A percentile compares a stretch with the other conserved stretches of the same genome.
Evolutionary conservation across 208 protist genomes (phyloP).

Genomic region (Angomonas desouzai): DNA sequence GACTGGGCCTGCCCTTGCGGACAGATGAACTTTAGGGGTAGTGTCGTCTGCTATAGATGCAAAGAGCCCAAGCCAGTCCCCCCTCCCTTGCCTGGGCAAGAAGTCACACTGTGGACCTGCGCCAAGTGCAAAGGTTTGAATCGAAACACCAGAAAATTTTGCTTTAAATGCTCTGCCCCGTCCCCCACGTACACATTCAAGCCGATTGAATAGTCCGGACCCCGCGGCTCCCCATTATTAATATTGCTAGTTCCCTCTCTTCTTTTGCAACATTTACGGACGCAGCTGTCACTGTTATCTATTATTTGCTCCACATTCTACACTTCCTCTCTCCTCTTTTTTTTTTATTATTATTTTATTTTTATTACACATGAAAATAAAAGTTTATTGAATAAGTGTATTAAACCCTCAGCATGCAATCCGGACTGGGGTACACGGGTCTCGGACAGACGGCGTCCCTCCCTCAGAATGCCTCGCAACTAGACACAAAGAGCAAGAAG

Average conservation of each 20-base stretch:
- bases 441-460: not conserved
- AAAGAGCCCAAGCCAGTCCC: conserved; percentile 80
- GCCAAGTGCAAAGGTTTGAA: conserved; percentile 79
- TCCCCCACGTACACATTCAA: conserved; percentile 72
- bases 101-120: conserved; percentile 83
- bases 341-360: conserved; percentile 15
- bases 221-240: too few relatives aligned
- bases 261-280: not conserved
- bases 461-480: not conserved
- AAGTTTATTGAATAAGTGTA: not conserved
- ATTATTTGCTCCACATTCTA: not conserved
- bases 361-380: too few relatives aligned
- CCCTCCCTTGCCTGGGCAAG: conserved; percentile 69
- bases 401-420: not conserved
- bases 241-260: too few relatives aligned
- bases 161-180: conserved; percentile 75
- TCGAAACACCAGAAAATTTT: conserved; percentile 73
- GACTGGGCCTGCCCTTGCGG: conserved; percentile 91
- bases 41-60: conserved; percentile 80
- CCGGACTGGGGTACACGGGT: conserved; percentile 1
- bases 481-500: conserved; percentile 59
- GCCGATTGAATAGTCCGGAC: conserved; percentile 33
- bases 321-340: conserved; percentile 1
- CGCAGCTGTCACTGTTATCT: not conserved
- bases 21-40: conserved; percentile 88